Evolutionary conservation across 2,329 filamentous ascomycete species (phyloP).

Genomic region (Penicillium capsulatum): DNA sequence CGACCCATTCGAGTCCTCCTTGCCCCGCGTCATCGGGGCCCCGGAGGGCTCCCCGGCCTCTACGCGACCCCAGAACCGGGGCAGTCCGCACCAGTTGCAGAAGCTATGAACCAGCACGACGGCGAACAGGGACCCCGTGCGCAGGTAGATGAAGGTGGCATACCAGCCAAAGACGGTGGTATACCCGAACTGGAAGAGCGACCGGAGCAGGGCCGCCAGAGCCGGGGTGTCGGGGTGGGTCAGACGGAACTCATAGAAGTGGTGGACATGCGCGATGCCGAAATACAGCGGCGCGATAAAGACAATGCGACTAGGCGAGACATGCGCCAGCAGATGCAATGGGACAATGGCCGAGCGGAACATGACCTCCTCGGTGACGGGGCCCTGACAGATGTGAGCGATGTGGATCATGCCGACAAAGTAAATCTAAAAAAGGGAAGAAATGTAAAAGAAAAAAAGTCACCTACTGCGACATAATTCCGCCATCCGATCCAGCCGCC

Average conservation of each 20-base stretch:
- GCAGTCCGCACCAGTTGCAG: constrained; percentile 89
- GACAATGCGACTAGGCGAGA: constrained; percentile 57
- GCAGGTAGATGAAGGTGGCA: constrained; percentile 80
- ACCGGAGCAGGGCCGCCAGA: constrained; percentile 61
- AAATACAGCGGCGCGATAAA: constrained; percentile 86
- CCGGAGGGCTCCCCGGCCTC: constrained; percentile 48
- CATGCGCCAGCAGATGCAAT: constrained; percentile 68
- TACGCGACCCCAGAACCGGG: constrained; percentile 76
- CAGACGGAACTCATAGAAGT: constrained; percentile 90
- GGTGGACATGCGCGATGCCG: constrained; percentile 87
- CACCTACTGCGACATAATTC: constrained; percentile 77
- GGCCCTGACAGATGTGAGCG: constrained; percentile 57
- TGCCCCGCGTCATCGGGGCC: constrained; percentile 34
- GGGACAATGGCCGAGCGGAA: constrained; percentile 86
- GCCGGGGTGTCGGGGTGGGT: constrained; percentile 68
- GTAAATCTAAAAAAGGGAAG: constrained; percentile 16
- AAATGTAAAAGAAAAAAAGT: too few species aligned
- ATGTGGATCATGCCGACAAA: constrained; percentile 9
- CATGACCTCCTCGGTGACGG: constrained; percentile 86
- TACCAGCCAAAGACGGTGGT: constrained; percentile 93
- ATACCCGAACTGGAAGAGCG: constrained; percentile 79
- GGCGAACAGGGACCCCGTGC: constrained; percentile 75
- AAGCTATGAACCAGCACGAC: constrained; percentile 76
- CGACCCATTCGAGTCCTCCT: constrained; percentile 34
- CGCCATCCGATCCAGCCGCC: constrained; percentile 77